Conservation (phyloP, 2,329 filamentous ascomycete genomes). For the Xylaria sp. region DNA sequence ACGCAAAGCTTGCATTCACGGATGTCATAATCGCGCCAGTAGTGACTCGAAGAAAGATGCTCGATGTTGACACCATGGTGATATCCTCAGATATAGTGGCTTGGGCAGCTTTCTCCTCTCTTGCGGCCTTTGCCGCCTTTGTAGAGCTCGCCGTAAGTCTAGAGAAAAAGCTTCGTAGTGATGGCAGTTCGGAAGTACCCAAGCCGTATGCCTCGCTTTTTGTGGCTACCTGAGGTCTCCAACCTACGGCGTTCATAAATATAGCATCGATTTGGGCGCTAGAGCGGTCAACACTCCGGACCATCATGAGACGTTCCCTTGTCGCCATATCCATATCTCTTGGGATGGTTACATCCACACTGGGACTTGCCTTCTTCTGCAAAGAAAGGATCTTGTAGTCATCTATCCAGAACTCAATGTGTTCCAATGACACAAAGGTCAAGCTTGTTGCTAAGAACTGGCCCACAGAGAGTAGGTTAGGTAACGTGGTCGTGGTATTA, state of each 20-base stretch:
- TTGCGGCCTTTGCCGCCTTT: slow-evolving; percentile 66
- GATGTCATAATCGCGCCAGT: slow-evolving; percentile 84
- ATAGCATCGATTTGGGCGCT: slow-evolving; percentile 91
- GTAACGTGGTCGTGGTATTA: slow-evolving; percentile 86
- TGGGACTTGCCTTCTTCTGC: slow-evolving; percentile 86
- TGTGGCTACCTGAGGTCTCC: slow-evolving; percentile 70
- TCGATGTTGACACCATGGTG: slow-evolving; percentile 75
- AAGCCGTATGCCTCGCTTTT: slow-evolving; percentile 64
- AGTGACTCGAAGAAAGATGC: slow-evolving; percentile 89
- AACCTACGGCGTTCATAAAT: slow-evolving; percentile 89
- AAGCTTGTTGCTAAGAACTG: slow-evolving; percentile 95
- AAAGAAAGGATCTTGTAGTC: slow-evolving; percentile 83
- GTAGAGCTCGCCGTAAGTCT: slow-evolving; percentile 71
- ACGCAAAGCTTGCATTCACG: slow-evolving; percentile 76
- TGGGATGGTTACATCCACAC: slow-evolving; percentile 77
- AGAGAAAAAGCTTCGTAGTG: slow-evolving; percentile 82
- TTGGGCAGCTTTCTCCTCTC: slow-evolving; percentile 72
- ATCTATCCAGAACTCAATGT: slow-evolving; percentile 91
- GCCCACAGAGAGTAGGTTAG: slow-evolving; percentile 84
- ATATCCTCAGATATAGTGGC: slow-evolving; percentile 76
- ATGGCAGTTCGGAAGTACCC: slow-evolving; percentile 65
- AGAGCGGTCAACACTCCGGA: slow-evolving; percentile 82
- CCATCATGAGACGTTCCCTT: slow-evolving; percentile 87
- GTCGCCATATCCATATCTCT: slow-evolving; percentile 84
- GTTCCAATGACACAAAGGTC: slow-evolving; percentile 91